phyloP scores from a whole-genome alignment of 2,329 filamentous ascomycete genomes.

The Pyricularia grisea region DNA sequence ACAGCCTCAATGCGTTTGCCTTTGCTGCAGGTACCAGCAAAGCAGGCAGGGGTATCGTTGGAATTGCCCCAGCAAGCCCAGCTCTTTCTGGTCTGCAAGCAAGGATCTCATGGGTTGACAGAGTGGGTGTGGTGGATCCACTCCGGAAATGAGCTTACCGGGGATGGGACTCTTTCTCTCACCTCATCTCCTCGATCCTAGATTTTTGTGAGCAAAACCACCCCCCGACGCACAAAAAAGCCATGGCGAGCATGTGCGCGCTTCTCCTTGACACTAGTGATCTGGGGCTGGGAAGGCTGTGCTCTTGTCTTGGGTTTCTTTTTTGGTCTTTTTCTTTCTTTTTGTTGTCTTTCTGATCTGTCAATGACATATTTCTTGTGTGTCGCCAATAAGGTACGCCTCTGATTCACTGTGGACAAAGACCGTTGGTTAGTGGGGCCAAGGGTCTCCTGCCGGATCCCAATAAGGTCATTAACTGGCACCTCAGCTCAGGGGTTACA shows the following conservation, averaged over 20 bases:
- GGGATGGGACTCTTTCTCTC: not conserved
- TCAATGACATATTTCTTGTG: not conserved
- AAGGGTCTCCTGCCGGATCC: not conserved
- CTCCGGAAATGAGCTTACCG: slow-evolving; percentile 1
- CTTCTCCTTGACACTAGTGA: not conserved
- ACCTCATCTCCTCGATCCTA: not conserved
- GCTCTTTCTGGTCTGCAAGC: not conserved
- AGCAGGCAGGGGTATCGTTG: not conserved
- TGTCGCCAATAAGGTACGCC: not conserved
- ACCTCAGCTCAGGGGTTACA: not conserved
- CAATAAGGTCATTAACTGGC: not conserved
- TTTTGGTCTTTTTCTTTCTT: not conserved
- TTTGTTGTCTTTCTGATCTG: not conserved
- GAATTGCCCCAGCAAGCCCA: not conserved
- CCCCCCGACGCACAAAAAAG: not conserved
- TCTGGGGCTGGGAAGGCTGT: not conserved
- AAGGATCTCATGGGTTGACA: not conserved
- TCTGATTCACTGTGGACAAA: not conserved
- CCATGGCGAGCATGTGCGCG: not conserved
- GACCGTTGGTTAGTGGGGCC: not conserved
- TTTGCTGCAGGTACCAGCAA: slow-evolving; percentile 2
- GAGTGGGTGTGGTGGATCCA: not conserved
- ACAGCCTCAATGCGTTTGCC: not conserved
- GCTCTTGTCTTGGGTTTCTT: not conserved
- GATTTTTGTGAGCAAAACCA: not conserved